Base-by-base conservation (phyloP, 2,329 filamentous ascomycete genomes). In the Paraphoma sp. region DNA sequence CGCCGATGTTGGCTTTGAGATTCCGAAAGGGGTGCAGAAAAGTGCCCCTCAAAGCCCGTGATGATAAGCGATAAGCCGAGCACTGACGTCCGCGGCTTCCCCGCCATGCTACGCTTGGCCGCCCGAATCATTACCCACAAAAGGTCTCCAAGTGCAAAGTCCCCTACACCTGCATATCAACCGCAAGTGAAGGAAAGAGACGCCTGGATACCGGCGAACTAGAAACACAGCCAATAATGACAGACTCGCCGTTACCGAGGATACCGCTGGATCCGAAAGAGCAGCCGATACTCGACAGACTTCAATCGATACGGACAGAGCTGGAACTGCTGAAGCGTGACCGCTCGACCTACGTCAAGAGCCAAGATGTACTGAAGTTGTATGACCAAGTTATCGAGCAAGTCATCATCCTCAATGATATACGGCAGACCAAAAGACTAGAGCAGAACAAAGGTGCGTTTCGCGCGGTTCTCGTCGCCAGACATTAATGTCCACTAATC, bases 301-400 rank as follows among this genome's bases (percentile, higher is more conserved):
- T 88, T 64, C 79, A 87, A 53, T 73, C 79, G 53, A 81, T 86
- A 64, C 83, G 87, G 63, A 86, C 87, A 64, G 79, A 84, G 48
- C 81, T 89, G 23, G 82, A 86, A 47, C 77, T 89, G 36, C 75
- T 89, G 62, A 88, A 88, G 75, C 83, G 85, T 68, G 87, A 89
- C 73, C 86, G 85, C 60, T 86, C 84, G 29, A 87, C 84, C 14
- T 89, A 89, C 69, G 84, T 89, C 73, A 88, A 87, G 71, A 87
- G 85, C 60, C 83, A 86, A 57, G 87, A 89, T 80, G 85, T 89
- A 1, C 73, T 88, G 41, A 80, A 82, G 18, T 78, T 86, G 50
- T 89, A 89, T 69, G 81, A 86, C 59, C 78, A 84, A 56, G 81
- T 88, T 45, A 84, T 87, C 45, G 81, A 83, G 57, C 84, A 89